Percentiles rank a stretch among this genome's conserved stretches.
phyloP scores from a whole-genome alignment of 495 filamentous ascomycete genomes.

The Lasiosphaeria ovina region DNA sequence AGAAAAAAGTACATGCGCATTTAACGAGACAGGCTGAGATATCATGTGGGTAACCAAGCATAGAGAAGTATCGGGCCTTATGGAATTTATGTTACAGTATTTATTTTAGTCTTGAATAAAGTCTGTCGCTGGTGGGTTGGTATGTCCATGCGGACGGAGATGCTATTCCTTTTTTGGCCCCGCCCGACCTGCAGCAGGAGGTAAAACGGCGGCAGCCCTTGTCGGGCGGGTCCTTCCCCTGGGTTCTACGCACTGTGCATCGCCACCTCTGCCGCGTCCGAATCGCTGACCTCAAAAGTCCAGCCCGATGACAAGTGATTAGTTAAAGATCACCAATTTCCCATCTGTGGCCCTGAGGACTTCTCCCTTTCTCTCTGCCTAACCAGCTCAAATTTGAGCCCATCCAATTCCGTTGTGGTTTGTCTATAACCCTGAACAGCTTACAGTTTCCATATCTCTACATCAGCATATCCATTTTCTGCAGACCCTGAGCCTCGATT shows the following conservation, averaged over 20 bases:
- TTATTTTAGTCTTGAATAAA: too few species aligned
- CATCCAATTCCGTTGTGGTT: neutral
- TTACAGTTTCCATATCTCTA: neutral
- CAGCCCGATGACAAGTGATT: conserved; percentile 19
- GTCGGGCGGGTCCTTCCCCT: neutral
- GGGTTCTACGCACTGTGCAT: neutral
- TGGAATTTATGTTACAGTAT: too few species aligned
- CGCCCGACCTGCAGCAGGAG: neutral
- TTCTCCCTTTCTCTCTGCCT: neutral
- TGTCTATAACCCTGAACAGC: neutral
- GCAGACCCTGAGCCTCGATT: neutral
- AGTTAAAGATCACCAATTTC: conserved; percentile 27
- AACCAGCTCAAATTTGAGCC: neutral
- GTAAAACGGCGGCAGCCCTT: neutral
- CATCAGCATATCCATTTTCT: neutral
- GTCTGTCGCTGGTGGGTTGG: too few species aligned
- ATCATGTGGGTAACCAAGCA: too few species aligned
- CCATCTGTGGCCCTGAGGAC: conserved; percentile 4
- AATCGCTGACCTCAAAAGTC: neutral
- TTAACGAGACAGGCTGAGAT: too few species aligned
- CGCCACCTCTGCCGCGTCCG: neutral
- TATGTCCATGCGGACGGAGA: too few species aligned
- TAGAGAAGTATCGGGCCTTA: too few species aligned
- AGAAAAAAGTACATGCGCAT: too few species aligned
- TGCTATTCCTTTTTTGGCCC: neutral